Conservation (phyloP, 148 eudicot genomes). For the Pouteria glomerata region DNA sequence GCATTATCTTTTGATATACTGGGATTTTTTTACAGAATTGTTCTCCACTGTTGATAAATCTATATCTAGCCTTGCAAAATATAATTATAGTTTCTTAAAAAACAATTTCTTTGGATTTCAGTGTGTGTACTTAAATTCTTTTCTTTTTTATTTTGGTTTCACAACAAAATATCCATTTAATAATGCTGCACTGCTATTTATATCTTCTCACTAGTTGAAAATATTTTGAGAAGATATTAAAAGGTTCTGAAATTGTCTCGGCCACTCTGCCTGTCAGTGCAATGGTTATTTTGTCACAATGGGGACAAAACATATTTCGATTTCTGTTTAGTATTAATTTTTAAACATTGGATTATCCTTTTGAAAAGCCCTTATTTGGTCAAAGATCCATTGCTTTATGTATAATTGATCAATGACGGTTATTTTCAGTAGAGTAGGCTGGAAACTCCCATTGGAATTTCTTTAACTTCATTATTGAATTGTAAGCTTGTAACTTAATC, state of each 20-base stretch:
- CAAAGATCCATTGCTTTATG: neutral
- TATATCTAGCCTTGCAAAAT: too few species aligned
- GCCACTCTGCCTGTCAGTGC: neutral
- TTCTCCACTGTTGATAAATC: too few species aligned
- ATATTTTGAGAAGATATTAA: neutral
- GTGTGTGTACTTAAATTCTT: too few species aligned
- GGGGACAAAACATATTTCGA: neutral
- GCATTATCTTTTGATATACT: neutral
- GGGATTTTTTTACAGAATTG: neutral
- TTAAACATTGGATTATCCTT: neutral
- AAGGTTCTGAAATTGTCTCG: neutral
- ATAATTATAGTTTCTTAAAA: too few species aligned
- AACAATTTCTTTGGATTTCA: too few species aligned
- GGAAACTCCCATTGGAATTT: neutral
- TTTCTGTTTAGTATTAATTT: neutral
- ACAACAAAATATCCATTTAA: too few species aligned
- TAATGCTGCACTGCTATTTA: neutral
- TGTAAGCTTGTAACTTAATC: neutral
- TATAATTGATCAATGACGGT: neutral
- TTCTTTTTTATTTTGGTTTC: too few species aligned
- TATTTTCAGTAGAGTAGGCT: neutral
- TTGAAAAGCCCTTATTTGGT: neutral
- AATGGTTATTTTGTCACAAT: neutral
- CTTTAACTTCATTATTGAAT: neutral
- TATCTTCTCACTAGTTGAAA: too few species aligned